A percentile compares a stretch with the other conserved stretches of the same genome.
phyloP scores from a whole-genome alignment of 2,329 filamentous ascomycete genomes.

The Botryotinia calthae region DNA sequence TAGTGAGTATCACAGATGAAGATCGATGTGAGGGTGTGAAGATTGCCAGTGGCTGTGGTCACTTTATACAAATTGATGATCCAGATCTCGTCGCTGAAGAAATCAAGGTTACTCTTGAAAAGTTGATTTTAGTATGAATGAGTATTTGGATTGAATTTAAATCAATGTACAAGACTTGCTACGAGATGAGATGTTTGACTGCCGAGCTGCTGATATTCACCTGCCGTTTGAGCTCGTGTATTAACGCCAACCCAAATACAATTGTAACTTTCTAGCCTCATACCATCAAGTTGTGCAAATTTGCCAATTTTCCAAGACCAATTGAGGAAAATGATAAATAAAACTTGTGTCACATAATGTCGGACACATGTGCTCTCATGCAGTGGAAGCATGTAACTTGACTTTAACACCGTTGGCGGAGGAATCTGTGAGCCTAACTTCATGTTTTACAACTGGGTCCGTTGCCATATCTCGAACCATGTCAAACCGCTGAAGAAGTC shows the following conservation, averaged over 20 bases:
- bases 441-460: conserved; percentile 51
- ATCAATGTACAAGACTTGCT: background rate
- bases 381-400: conserved; percentile 42
- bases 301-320: background rate
- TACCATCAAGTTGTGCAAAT: background rate
- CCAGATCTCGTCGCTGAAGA: conserved; percentile 38
- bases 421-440: conserved; percentile 37
- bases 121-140: conserved; percentile 25
- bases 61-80: conserved; percentile 39
- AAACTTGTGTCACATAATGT: background rate
- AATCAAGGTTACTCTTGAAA: conserved; percentile 40
- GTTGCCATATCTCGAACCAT: conserved; percentile 43
- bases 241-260: background rate
- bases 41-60: conserved; percentile 38
- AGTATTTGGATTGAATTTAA: background rate
- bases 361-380: background rate
- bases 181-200: background rate
- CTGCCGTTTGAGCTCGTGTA: background rate
- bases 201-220: background rate
- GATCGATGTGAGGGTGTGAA: conserved; percentile 33
- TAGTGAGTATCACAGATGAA: conserved; percentile 35
- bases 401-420: conserved; percentile 56
- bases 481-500: conserved; percentile 24
- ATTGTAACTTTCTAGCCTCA: background rate
- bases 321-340: background rate